Base-by-base conservation (phyloP, 2,329 filamentous ascomycete species). In the Aspergillus candidus region DNA sequence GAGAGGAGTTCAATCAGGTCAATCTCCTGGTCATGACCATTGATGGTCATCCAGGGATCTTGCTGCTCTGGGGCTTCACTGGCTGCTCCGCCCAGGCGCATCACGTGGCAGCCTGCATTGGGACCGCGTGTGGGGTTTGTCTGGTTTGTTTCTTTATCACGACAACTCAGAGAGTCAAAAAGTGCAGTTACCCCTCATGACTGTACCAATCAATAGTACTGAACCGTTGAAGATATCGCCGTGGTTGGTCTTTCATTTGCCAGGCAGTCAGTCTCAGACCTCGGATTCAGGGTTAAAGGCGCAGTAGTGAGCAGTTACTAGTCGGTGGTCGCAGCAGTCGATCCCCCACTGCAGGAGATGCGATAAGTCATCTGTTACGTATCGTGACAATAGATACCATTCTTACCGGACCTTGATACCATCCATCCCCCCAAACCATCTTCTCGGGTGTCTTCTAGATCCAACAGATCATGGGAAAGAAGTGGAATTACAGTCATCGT, bases 111-210 rank as follows among this genome's bases (percentile, higher is more conserved):
- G 8, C 6, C 15, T 12, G 29, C 30, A 43, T 37, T 44, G 35
- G 30, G 15, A 37, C 34, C 37, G 37, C 15, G 34, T 34, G 22
- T 27, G 6, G 32, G 44, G 50, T 44, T 48, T 45, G 47, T 38
- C 38, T 5, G 33, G 45, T 47, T 44, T 49, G 44, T 22, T 27
- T 6, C 22, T n/a, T n/a, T 6, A 3, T 8, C 3, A 27, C 8
- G 22, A 27, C 22, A 27, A 27, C 22, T 27, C 22, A 27, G 8
- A 27, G 8, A 27, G 22, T 27, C 22, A 27, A 27, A 27, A 27
- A 27, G 22, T 10, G 22, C 22, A 27, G 22, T 35, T 46, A 51
- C 52, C 52, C 52, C 50, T 53, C 48, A 51, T 51, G 48, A 6
- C 15, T 18, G 18, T 18, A 18, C 18, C 18, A 18, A 18, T 18